A percentile compares a stretch with the other conserved stretches of the same genome.
These are phyloP conservation scores for Coemansia sp. DNA, from an alignment of 192 early-diverging fungal genomes.

Conservation along the genomic window DNA sequence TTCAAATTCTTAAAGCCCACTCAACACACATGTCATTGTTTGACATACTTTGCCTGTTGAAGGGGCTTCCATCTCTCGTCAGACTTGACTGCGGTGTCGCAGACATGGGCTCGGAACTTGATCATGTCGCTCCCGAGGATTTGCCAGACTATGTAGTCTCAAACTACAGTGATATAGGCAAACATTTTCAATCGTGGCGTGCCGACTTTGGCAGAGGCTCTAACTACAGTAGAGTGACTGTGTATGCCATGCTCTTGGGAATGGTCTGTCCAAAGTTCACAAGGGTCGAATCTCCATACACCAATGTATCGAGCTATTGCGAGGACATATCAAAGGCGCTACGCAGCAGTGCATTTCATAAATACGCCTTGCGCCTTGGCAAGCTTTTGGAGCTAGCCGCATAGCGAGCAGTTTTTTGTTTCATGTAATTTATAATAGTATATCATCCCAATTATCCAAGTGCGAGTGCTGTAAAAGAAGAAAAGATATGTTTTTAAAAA, in stretches of 20 bases:
- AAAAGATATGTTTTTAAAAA: not conserved
- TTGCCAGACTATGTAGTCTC: conserved; percentile 4
- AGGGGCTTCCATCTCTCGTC: not conserved
- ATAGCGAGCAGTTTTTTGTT: not conserved
- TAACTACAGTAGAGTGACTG: not conserved
- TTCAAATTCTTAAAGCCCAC: not conserved
- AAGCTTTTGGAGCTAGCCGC: conserved; percentile 2
- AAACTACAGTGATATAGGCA: conserved; percentile 1
- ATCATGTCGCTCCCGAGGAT: not conserved
- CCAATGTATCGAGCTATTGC: not conserved
- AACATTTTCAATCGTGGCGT: conserved; percentile 5
- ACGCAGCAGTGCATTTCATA: not conserved
- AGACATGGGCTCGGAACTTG: not conserved
- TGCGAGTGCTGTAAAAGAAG: not conserved
- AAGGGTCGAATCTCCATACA: not conserved
- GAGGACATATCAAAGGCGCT: not conserved
- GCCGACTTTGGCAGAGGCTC: not conserved
- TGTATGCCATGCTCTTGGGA: conserved; percentile 5
- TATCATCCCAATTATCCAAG: no score
- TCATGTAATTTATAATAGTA: not conserved
- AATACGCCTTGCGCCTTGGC: not conserved
- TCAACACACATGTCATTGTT: not conserved
- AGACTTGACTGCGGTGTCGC: not conserved
- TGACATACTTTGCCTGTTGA: not conserved
- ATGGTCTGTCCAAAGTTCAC: conserved; percentile 3